phyloP scores from a whole-genome alignment of 2,329 filamentous ascomycete species.

The Myriosclerotinia duriaeana region DNA sequence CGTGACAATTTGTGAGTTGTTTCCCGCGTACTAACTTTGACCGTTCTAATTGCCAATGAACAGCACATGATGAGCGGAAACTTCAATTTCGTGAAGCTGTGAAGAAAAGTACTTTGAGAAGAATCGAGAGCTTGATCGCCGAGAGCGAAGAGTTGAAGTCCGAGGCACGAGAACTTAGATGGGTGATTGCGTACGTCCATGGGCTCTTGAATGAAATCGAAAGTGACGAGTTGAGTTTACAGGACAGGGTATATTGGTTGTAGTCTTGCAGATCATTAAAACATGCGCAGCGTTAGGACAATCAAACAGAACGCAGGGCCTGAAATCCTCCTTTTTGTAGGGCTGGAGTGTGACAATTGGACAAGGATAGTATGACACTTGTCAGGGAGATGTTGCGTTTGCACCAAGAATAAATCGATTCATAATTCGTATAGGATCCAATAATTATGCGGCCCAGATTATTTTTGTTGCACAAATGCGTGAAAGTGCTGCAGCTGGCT shows the following conservation, averaged over 20 bases:
- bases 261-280: neutral
- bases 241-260: accelerated
- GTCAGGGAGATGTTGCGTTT: neutral
- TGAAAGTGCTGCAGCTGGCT: conserved; percentile 2
- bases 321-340: neutral
- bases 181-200: neutral
- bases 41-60: neutral
- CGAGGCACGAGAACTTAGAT: neutral
- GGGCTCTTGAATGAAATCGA: neutral
- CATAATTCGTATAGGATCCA: neutral
- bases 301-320: neutral
- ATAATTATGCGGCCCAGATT: neutral
- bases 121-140: neutral
- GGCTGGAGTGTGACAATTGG: neutral
- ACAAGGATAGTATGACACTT: too few species aligned
- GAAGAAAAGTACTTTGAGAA: neutral
- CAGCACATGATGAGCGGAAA: neutral
- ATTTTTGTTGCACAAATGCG: neutral
- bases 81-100: neutral
- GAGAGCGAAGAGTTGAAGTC: neutral
- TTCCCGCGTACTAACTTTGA: neutral
- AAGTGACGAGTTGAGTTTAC: too few species aligned
- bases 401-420: neutral
- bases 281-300: neutral
- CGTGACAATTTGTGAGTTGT: neutral